Conservation (phyloP, 106 monocot genomes). For the Dioscorea alata region DNA sequence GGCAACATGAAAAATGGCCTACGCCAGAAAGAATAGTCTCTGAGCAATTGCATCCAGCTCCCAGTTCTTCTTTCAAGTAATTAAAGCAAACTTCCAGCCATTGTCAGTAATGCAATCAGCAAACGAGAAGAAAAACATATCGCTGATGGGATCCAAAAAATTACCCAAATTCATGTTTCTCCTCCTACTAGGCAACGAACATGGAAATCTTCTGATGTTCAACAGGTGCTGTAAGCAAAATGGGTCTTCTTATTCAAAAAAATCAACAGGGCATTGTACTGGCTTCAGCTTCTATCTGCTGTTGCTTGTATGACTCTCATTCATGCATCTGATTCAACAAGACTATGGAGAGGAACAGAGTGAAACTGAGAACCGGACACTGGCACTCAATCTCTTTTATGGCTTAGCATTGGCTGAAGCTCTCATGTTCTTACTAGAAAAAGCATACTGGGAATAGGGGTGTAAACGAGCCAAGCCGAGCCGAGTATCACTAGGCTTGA, state of each 20-base stretch:
- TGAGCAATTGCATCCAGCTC: background rate
- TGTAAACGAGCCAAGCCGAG: too few relatives aligned
- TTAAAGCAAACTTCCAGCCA: constrained; percentile 8
- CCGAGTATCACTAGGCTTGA: too few relatives aligned
- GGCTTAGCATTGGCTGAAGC: constrained; percentile 41
- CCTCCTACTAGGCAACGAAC: background rate
- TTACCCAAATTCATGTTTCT: background rate
- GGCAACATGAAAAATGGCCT: constrained; percentile 2
- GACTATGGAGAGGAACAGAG: constrained; percentile 18
- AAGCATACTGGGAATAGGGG: constrained; percentile 57
- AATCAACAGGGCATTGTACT: constrained; percentile 30
- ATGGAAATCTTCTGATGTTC: constrained; percentile 18
- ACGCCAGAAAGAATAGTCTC: constrained; percentile 14
- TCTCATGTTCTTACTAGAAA: constrained; percentile 49
- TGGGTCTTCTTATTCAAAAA: constrained; percentile 30
- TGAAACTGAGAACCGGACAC: constrained; percentile 2
- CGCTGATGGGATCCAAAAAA: background rate
- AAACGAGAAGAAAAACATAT: background rate
- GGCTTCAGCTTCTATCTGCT: constrained; percentile 51
- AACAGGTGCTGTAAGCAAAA: constrained; percentile 15
- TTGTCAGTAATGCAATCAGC: background rate
- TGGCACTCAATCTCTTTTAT: constrained; percentile 55
- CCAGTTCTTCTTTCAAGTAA: background rate
- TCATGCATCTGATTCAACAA: constrained; percentile 30
- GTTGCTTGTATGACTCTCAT: constrained; percentile 21